Evolutionary conservation across 805 yeast genomes (phyloP), one percentile per base, ranked within the genome.

Genomic region (Danielia oregonensis): DNA sequence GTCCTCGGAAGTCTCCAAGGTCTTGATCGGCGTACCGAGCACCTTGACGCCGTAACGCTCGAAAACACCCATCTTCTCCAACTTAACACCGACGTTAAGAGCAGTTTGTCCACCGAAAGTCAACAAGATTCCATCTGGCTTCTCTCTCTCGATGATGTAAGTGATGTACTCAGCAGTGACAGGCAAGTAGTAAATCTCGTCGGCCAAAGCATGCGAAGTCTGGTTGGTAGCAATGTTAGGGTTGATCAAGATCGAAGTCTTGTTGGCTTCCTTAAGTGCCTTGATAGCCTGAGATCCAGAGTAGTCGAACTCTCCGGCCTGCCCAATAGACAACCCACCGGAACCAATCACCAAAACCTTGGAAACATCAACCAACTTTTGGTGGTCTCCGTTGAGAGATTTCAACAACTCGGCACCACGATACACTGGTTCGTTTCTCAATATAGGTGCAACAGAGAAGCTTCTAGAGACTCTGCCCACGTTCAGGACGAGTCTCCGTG

Each of bases 21-120:
- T 93, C 59, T 84, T 78, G 60, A 93, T 93, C 39, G 97, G 99
- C 38, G 99, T 93, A 52, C 99, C 99, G 46, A 93, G 72, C 16
- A 93, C 99, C 68, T 88, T 89, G 56, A 93, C 88, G 46, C 85
- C 85, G 60, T 85, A 87, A 50, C 95, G 75, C 46, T 83, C 87
- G 54, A 94, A 82, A 39, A 87, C 86, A 46, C 97, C 97, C 88
- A 86, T 83, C 66, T 88, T 85, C 42, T 93, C 96, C 45, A 93
- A 76, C 54, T 87, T 83, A 33, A 93, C 94, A 67, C 97, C 97
- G 42, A 91, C 96, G 58, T 89, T 93, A 53, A 93, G 74, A 46
- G 84, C 98, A 22, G 99, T 93, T 70, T 93, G 99, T 48, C 99
- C 99, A 55, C 99, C 99, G 61, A 93, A 93, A 3, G 98, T 91